phyloP scores from a whole-genome alignment of 176 grass and related monocot species.

The barley (Hordeum vulgare) region DNA sequence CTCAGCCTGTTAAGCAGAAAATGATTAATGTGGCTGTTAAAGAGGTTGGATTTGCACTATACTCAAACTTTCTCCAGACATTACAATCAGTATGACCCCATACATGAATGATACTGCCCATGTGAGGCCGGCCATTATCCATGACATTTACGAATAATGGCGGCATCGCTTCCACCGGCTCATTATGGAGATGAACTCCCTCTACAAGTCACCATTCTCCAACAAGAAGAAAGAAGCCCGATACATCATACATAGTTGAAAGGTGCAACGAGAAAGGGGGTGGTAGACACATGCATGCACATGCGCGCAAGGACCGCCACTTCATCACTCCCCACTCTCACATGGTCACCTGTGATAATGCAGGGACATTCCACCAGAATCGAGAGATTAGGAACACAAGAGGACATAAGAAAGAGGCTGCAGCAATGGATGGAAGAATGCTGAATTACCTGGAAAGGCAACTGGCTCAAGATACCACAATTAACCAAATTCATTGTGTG shows the following conservation, averaged over 20 bases:
- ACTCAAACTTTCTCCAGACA: not conserved
- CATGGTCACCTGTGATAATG: conserved; percentile 46
- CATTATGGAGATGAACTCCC: conserved; percentile 13
- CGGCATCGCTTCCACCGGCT: conserved; percentile 9
- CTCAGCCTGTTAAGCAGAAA: not conserved
- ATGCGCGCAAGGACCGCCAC: conserved; percentile 41
- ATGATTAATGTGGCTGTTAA: not conserved
- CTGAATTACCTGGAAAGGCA: conserved; percentile 20
- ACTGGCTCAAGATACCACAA: conserved; percentile 5
- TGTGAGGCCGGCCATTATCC: conserved; percentile 6
- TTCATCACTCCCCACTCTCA: conserved; percentile 18
- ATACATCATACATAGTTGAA: conserved; percentile 31
- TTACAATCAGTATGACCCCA: not conserved
- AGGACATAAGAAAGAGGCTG: conserved; percentile 20
- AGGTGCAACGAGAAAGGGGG: conserved; percentile 1
- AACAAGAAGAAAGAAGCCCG: conserved; percentile 26
- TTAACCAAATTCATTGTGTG: conserved; percentile 13
- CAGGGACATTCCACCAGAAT: conserved; percentile 21
- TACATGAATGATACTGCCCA: conserved; percentile 13
- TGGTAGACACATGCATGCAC: conserved; percentile 40
- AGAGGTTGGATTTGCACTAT: not conserved
- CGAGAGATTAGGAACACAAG: conserved; percentile 8
- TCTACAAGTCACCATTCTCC: conserved; percentile 19
- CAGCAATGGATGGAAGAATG: conserved; percentile 2
- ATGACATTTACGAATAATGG: conserved; percentile 15